These are phyloP conservation scores for Leccinum holopus DNA, from an alignment of 1,284 basidiomycete species.

Conservation along the genomic window DNA sequence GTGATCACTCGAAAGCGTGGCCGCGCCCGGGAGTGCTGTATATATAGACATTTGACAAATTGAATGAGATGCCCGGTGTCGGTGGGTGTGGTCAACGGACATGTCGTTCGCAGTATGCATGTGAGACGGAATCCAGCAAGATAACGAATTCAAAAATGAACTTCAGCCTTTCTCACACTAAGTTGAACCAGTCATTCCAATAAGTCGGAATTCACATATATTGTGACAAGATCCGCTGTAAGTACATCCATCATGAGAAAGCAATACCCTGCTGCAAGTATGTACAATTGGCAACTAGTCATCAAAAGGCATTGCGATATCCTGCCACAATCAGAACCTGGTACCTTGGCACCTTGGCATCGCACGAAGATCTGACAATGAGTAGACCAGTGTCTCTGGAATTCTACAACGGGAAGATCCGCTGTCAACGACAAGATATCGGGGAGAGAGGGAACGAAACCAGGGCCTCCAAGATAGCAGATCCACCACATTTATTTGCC, in stretches of 20 bases:
- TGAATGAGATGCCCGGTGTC: neutral
- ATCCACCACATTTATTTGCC: neutral
- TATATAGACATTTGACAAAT: constrained; percentile 6
- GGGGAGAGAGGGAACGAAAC: too few relatives aligned
- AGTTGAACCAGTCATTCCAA: neutral
- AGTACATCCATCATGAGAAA: neutral
- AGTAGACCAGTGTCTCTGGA: too few relatives aligned
- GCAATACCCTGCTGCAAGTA: too few relatives aligned
- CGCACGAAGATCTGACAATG: too few relatives aligned
- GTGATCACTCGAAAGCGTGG: neutral
- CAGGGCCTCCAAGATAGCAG: too few relatives aligned
- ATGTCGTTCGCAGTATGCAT: neutral
- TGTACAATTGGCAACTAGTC: too few relatives aligned
- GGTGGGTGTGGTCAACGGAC: neutral
- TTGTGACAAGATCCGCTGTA: neutral
- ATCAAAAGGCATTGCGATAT: too few relatives aligned
- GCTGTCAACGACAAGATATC: too few relatives aligned
- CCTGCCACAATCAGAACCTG: too few relatives aligned
- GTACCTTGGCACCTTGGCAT: too few relatives aligned
- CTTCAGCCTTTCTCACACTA: neutral
- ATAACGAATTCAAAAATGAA: neutral
- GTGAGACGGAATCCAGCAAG: neutral
- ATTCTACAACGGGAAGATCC: too few relatives aligned
- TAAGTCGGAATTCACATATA: neutral
- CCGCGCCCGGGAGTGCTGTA: neutral